These are phyloP conservation scores for Blastocrithidia nonstop DNA, from an alignment of 208 protist genomes.

Conservation along the genomic window DNA sequence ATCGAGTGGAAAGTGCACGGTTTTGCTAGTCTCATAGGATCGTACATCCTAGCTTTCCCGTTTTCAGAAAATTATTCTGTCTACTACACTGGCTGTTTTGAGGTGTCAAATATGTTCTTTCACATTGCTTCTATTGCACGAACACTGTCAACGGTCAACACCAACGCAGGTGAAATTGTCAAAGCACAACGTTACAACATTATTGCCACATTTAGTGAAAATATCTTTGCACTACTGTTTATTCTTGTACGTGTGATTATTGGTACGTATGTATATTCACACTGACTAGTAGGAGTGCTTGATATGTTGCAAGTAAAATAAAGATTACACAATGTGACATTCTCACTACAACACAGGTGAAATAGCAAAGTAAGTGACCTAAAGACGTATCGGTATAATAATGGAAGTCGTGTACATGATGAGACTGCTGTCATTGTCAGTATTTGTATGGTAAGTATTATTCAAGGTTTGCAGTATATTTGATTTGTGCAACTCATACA, in stretches of 20 bases:
- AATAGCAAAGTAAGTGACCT: too few species aligned
- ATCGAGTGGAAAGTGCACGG: constrained; percentile 60
- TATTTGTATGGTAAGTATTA: constrained; percentile 17
- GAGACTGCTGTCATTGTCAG: constrained; percentile 33
- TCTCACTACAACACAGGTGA: too few species aligned
- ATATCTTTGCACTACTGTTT: constrained; percentile 48
- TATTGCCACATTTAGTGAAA: constrained; percentile 19
- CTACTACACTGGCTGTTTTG: constrained; percentile 80
- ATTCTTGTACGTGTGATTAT: constrained; percentile 47
- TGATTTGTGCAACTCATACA: constrained; percentile 66
- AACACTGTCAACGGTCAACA: constrained; percentile 8
- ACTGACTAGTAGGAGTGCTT: too few species aligned
- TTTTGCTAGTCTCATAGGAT: constrained; percentile 42
- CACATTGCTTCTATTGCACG: constrained; percentile 40
- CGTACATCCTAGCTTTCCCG: constrained; percentile 56
- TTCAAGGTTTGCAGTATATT: constrained; percentile 68
- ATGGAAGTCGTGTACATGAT: constrained; percentile 35
- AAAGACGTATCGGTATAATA: too few species aligned
- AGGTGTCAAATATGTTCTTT: constrained; percentile 58
- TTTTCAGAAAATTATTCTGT: constrained; percentile 50
- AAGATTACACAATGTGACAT: too few species aligned
- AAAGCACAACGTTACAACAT: constrained; percentile 1
- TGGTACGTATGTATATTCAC: constrained; percentile 16
- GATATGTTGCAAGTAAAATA: too few species aligned
- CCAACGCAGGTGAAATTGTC: constrained; percentile 7